phyloP scores from a whole-genome alignment of 1,139 yeast genomes.

The Suhomyces wounanorum region DNA sequence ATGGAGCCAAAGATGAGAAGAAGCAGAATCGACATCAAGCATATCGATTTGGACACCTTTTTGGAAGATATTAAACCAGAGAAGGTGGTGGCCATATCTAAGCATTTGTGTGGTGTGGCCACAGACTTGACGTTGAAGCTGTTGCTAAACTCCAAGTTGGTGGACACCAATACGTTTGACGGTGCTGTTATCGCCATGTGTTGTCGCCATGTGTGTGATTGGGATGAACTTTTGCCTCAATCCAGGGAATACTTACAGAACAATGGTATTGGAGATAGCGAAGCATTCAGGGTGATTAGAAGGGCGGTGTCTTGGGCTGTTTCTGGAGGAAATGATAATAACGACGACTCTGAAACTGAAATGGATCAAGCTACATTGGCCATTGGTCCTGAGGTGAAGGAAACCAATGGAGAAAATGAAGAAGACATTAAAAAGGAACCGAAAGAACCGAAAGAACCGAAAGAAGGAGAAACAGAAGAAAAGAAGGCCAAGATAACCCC shows the following conservation, averaged over 20 bases:
- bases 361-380: background rate
- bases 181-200: constrained; percentile 90
- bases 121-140: constrained; percentile 82
- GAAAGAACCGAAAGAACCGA: constrained; percentile 29
- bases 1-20: constrained; percentile 47
- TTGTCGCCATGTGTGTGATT: constrained; percentile 82
- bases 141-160: constrained; percentile 46
- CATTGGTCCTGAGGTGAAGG: background rate
- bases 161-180: constrained; percentile 26
- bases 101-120: constrained; percentile 92
- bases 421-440: background rate
- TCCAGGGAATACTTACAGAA: constrained; percentile 43
- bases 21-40: constrained; percentile 76
- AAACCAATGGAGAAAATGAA: constrained; percentile 26
- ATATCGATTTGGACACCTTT: constrained; percentile 55
- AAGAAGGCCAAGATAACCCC: constrained; percentile 13
- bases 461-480: constrained; percentile 9
- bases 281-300: constrained; percentile 56
- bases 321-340: constrained; percentile 51
- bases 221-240: constrained; percentile 52
- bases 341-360: background rate
- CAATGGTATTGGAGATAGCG: constrained; percentile 32
- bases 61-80: constrained; percentile 29
- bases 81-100: constrained; percentile 65
- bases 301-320: constrained; percentile 89